These are phyloP conservation scores for Capsella bursapastoris DNA, from an alignment of 345 rosid genomes.

Conservation along the genomic window DNA sequence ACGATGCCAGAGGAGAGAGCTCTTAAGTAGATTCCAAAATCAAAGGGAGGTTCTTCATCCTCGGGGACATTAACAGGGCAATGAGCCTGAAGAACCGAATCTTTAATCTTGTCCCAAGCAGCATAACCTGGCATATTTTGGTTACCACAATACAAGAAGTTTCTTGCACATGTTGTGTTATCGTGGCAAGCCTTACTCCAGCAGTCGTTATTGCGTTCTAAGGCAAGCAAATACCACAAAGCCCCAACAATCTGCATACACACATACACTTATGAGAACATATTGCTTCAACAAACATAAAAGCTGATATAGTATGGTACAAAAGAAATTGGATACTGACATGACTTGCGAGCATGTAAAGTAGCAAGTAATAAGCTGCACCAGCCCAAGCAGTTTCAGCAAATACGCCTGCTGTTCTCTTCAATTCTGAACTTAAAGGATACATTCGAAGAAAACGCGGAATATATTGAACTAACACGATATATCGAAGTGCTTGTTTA, in stretches of 20 bases:
- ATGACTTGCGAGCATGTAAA: conserved; percentile 99
- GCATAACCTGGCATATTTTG: conserved; percentile 53
- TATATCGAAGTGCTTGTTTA: conserved; percentile 74
- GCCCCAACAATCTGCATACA: conserved; percentile 85
- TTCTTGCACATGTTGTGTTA: conserved; percentile 42
- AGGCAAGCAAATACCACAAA: conserved; percentile 89
- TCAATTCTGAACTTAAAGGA: conserved; percentile 82
- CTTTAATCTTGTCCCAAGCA: conserved; percentile 52
- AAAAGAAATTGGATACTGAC: conserved; percentile 49
- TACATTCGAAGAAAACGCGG: conserved; percentile 75
- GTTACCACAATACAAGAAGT: conserved; percentile 82
- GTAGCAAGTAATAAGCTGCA: conserved; percentile 88
- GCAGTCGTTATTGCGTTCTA: conserved; percentile 81
- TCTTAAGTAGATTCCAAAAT: conserved; percentile 72
- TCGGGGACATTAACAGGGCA: conserved; percentile 51
- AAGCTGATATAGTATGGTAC: not conserved
- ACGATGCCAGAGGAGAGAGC: conserved; percentile 76
- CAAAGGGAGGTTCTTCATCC: conserved; percentile 59
- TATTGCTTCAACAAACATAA: not conserved
- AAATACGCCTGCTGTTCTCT: conserved; percentile 91
- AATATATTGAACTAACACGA: conserved; percentile 75
- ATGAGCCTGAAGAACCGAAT: conserved; percentile 31
- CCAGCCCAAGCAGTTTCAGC: conserved; percentile 99
- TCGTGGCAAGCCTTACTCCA: conserved; percentile 63
- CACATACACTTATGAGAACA: conserved; percentile 18